These are phyloP conservation scores for Kurtzmaniella quercitrusa DNA, from an alignment of 1,139 yeast species.

Conservation along the genomic window DNA sequence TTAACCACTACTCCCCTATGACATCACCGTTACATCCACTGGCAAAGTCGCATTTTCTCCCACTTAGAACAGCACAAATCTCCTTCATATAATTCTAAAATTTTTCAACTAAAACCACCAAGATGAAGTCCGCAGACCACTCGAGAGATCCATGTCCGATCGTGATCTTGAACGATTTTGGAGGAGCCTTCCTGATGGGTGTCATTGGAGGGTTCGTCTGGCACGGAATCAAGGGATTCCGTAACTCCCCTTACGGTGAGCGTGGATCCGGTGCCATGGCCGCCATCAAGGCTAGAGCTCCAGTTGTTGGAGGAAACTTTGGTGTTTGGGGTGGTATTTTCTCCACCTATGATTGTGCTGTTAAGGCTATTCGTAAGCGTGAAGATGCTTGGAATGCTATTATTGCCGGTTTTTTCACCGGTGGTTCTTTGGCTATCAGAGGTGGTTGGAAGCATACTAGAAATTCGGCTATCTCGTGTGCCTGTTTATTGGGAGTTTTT, in stretches of 20 bases:
- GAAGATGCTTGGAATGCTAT: slow-evolving; percentile 99
- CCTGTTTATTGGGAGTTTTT: slow-evolving; percentile 90
- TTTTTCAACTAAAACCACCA: background rate
- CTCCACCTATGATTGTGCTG: slow-evolving; percentile 92
- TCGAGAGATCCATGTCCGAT: slow-evolving; percentile 99
- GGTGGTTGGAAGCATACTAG: slow-evolving; percentile 98
- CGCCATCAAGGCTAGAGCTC: slow-evolving; percentile 95
- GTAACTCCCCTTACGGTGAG: slow-evolving; percentile 97
- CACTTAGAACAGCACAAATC: background rate
- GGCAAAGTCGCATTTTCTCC: too few species aligned
- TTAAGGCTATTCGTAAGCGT: slow-evolving; percentile 91
- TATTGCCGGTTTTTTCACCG: slow-evolving; percentile 96
- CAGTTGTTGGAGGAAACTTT: slow-evolving; percentile 97
- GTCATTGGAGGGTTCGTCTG: slow-evolving; percentile 96
- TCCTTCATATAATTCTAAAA: background rate
- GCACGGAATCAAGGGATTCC: slow-evolving; percentile 98
- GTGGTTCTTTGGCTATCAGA: slow-evolving; percentile 96
- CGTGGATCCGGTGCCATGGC: slow-evolving; percentile 84
- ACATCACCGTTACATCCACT: too few species aligned
- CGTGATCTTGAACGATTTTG: slow-evolving; percentile 92
- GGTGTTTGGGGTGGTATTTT: slow-evolving; percentile 99
- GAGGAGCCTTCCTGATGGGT: slow-evolving; percentile 99
- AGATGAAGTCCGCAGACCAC: slow-evolving; percentile 86
- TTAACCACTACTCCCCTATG: too few species aligned
- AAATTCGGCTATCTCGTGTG: slow-evolving; percentile 96